Percentiles rank a stretch among this genome's conserved stretches.
These are phyloP conservation scores for Leishmania aethiopica DNA, from an alignment of 208 protist species.

Conservation along the genomic window DNA sequence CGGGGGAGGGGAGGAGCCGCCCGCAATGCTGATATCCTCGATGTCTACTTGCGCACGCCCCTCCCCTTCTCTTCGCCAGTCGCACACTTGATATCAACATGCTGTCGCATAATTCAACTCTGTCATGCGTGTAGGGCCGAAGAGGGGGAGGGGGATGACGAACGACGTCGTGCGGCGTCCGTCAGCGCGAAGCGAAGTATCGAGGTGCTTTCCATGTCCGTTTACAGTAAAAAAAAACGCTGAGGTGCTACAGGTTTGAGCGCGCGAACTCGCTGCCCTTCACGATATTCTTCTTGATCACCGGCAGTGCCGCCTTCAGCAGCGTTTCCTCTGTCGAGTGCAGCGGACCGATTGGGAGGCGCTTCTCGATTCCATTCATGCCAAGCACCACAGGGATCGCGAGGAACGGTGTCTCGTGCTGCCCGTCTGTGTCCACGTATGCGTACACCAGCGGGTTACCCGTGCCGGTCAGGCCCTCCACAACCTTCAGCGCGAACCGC, in stretches of 20 bases:
- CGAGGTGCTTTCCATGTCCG: background rate
- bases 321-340: constrained; percentile 44
- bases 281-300: constrained; percentile 81
- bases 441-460: constrained; percentile 71
- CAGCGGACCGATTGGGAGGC: constrained; percentile 77
- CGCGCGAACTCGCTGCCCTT: constrained; percentile 73
- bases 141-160: background rate
- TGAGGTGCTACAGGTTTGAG: constrained; percentile 75
- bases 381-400: constrained; percentile 80
- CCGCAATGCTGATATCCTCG: too few relatives aligned
- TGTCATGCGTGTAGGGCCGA: background rate
- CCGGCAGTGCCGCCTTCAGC: constrained; percentile 36
- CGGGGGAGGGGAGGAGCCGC: too few relatives aligned
- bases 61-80: background rate
- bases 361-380: constrained; percentile 71
- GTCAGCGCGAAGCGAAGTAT: background rate
- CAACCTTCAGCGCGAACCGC: constrained; percentile 75
- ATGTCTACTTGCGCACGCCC: background rate
- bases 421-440: constrained; percentile 84
- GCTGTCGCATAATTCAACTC: too few relatives aligned
- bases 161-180: too few relatives aligned
- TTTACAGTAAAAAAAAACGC: too few relatives aligned
- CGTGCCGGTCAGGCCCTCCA: constrained; percentile 69
- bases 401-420: constrained; percentile 67
- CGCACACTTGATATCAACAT: background rate